phyloP scores from a whole-genome alignment of 331 rosid species.

The Quercus lobata region DNA sequence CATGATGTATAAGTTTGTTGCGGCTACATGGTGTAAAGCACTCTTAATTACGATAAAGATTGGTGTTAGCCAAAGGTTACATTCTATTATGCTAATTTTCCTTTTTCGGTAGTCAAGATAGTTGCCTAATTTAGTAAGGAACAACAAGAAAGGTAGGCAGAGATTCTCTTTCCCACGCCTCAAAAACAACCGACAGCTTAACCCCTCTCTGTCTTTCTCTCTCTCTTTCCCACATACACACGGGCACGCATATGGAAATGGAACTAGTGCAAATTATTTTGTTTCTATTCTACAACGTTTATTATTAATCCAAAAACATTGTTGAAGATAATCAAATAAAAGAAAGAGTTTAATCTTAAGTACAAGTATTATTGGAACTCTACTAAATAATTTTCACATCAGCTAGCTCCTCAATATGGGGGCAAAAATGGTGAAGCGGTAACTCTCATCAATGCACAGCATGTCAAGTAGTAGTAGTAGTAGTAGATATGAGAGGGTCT shows the following conservation, averaged over 20 bases:
- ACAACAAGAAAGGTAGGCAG: conserved; percentile 34
- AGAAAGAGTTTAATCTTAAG: conserved; percentile 3
- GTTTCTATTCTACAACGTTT: conserved; percentile 13
- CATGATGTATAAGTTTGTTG: neutral
- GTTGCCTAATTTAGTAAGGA: conserved; percentile 50
- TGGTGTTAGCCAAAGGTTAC: conserved; percentile 11
- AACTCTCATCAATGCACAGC: neutral
- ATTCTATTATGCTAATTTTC: conserved; percentile 25
- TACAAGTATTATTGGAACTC: conserved; percentile 6
- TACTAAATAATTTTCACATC: conserved; percentile 19
- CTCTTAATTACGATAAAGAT: neutral
- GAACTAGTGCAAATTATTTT: conserved; percentile 16
- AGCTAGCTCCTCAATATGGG: conserved; percentile 3
- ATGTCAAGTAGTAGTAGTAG: neutral
- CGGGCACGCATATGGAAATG: conserved; percentile 2
- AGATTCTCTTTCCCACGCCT: conserved; percentile 31
- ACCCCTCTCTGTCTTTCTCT: conserved; percentile 2
- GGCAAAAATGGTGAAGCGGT: conserved; percentile 15
- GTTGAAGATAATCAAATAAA: neutral
- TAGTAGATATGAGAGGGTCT: conserved; percentile 50
- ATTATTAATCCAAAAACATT: conserved; percentile 23
- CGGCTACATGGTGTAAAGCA: neutral
- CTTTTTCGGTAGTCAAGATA: conserved; percentile 32
- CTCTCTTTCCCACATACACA: conserved; percentile 6
- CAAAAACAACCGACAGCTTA: conserved; percentile 54